Conservation (phyloP, 2,329 filamentous ascomycete genomes). For the Chaetomium globosum region DNA sequence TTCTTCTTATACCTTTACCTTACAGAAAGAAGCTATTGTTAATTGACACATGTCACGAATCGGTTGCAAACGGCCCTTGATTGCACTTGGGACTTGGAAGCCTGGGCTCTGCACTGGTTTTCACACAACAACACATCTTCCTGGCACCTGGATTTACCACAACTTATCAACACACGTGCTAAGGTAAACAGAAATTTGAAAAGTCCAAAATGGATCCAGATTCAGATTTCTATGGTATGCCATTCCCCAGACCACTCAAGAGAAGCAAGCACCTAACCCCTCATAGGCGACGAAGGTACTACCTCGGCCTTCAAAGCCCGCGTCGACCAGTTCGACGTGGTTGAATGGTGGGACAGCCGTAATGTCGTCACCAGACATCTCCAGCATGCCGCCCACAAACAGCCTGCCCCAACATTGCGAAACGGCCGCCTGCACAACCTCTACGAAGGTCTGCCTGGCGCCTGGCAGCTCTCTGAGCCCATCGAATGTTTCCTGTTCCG, state of each 20-base stretch:
- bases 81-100: not conserved
- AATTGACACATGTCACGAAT: not conserved
- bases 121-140: not conserved
- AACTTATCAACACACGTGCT: not conserved
- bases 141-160: not conserved
- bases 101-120: not conserved
- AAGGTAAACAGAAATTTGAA: not conserved
- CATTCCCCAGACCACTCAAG: constrained; percentile 8
- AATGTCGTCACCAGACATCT: constrained; percentile 25
- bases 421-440: constrained; percentile 56
- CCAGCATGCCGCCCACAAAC: constrained; percentile 15
- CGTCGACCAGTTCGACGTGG: constrained; percentile 54
- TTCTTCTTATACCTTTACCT: not conserved
- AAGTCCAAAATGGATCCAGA: constrained; percentile 47
- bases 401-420: constrained; percentile 3
- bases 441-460: constrained; percentile 56
- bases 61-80: not conserved
- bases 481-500: constrained; percentile 61
- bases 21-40: not conserved
- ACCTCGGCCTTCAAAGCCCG: constrained; percentile 53
- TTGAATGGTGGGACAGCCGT: constrained; percentile 51
- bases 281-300: constrained; percentile 57
- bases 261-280: constrained; percentile 17
- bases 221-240: constrained; percentile 60
- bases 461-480: constrained; percentile 55